Evolutionary conservation across 2,329 filamentous ascomycete species (phyloP).

Genomic region (Sarocladium kiliense): DNA sequence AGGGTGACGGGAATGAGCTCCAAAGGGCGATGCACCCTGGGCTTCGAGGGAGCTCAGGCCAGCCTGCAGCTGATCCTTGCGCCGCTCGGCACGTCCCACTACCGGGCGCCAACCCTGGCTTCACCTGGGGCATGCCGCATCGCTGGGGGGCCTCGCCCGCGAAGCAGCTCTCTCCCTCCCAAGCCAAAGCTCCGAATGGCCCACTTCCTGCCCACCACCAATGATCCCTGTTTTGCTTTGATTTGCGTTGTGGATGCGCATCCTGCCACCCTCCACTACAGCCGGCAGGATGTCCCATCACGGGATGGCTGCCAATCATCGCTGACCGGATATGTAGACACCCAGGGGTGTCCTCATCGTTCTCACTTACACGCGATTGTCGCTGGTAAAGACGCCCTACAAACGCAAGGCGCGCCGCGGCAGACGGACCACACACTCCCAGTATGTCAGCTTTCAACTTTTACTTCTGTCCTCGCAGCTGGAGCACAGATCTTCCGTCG

Average conservation of each 20-base stretch:
- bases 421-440: background rate
- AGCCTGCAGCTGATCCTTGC: constrained; percentile 7
- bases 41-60: background rate
- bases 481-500: background rate
- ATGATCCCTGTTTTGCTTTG: constrained; percentile 7
- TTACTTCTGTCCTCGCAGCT: background rate
- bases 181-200: constrained; percentile 8
- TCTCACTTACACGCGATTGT: constrained; percentile 7
- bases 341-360: background rate
- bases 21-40: background rate
- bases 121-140: background rate
- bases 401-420: background rate
- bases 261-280: constrained; percentile 4
- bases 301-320: constrained; percentile 5
- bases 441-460: constrained; percentile 4
- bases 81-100: constrained; percentile 9
- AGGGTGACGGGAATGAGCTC: background rate
- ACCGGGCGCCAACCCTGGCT: constrained; percentile 3
- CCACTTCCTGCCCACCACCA: background rate
- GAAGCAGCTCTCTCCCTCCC: constrained; percentile 1
- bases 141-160: background rate
- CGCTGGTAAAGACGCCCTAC: background rate
- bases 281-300: constrained; percentile 5
- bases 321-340: constrained; percentile 6
- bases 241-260: constrained; percentile 6